Conservation (phyloP, 108 stramenopile genomes). For the Craspedostauros australis region DNA sequence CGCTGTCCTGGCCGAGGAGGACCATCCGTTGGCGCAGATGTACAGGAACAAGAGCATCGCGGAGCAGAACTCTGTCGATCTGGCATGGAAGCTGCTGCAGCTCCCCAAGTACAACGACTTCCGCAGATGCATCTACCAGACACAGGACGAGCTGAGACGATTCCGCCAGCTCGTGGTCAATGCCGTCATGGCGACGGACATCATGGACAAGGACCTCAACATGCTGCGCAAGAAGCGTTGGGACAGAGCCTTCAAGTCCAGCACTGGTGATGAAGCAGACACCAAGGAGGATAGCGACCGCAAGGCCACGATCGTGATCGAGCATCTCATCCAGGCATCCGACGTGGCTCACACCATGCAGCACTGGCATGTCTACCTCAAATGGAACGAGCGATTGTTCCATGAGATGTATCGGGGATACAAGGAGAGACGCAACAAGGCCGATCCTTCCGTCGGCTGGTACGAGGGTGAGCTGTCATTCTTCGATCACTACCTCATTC, state of each 20-base stretch:
- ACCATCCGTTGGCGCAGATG: neutral
- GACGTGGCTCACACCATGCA: no score
- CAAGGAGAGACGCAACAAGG: slow-evolving; percentile 19
- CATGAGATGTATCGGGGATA: slow-evolving; percentile 25
- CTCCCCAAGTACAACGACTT: slow-evolving; percentile 8
- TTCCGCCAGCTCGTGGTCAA: slow-evolving; percentile 48
- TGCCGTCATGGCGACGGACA: slow-evolving; percentile 43
- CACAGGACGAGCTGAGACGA: slow-evolving; percentile 18
- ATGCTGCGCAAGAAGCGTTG: slow-evolving; percentile 37
- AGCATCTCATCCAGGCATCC: no score
- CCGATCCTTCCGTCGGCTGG: slow-evolving; percentile 14
- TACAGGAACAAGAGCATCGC: slow-evolving; percentile 10
- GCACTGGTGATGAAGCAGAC: neutral
- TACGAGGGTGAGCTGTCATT: slow-evolving; percentile 15
- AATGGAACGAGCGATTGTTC: no score
- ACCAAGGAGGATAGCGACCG: neutral
- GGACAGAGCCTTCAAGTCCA: slow-evolving; percentile 56
- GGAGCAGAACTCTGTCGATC: slow-evolving; percentile 3
- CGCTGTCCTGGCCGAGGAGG: slow-evolving; percentile 2
- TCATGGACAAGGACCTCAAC: slow-evolving; percentile 34
- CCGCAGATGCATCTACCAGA: slow-evolving; percentile 24
- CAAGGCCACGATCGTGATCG: no score
- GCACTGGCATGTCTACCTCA: no score
- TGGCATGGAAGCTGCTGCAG: slow-evolving; percentile 26
- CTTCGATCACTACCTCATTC: slow-evolving; percentile 19